These are phyloP conservation scores for Trichoderma hamatum DNA, from an alignment of 2,329 filamentous ascomycete species.

Conservation along the genomic window DNA sequence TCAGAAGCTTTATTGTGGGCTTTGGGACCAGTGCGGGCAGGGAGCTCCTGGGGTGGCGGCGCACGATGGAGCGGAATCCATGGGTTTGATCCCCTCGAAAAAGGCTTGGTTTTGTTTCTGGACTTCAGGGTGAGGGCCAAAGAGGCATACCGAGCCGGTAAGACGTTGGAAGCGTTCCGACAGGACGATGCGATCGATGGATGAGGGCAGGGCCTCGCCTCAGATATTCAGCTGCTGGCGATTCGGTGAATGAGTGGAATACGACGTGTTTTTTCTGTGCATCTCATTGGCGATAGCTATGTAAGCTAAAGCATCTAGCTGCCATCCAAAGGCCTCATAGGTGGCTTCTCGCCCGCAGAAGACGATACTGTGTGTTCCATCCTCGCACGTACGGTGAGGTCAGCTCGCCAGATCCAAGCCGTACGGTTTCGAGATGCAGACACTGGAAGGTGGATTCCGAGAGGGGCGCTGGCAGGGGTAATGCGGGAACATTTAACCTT, in stretches of 20 bases:
- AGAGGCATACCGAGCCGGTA: constrained; percentile 6
- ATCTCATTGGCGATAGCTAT: not conserved
- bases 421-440: constrained; percentile 22
- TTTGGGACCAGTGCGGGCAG: constrained; percentile 2
- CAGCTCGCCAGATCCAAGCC: not conserved
- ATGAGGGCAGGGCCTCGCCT: not conserved
- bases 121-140: constrained; percentile 15
- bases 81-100: not conserved
- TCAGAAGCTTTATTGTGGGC: constrained; percentile 18
- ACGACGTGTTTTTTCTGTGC: not conserved
- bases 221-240: not conserved
- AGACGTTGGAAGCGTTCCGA: constrained; percentile 9
- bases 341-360: not conserved
- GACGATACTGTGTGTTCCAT: not conserved
- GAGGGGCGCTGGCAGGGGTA: constrained; percentile 7
- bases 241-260: not conserved
- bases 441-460: constrained; percentile 15
- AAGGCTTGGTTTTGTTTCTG: not conserved
- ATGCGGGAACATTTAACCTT: constrained; percentile 22
- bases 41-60: constrained; percentile 4
- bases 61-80: not conserved
- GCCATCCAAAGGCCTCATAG: not conserved
- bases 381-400: not conserved
- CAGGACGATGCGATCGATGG: not conserved
- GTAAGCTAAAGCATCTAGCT: not conserved